These are phyloP conservation scores for Trametes gibbosa DNA, from an alignment of 768 basidiomycete species.

Conservation along the genomic window DNA sequence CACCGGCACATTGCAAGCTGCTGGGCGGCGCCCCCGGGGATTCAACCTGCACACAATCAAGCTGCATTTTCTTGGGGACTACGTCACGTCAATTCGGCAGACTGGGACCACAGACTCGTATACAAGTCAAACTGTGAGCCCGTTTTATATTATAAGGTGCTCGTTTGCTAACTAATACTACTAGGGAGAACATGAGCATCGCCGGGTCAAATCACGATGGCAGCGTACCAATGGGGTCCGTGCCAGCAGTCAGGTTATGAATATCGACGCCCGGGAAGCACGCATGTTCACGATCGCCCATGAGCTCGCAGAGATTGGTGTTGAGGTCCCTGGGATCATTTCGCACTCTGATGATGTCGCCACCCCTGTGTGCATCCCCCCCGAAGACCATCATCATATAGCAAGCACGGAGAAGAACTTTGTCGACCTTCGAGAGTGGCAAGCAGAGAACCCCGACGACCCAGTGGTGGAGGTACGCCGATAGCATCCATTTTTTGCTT, in stretches of 20 bases:
- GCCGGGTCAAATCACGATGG: constrained; percentile 30
- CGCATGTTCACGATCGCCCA: constrained; percentile 2
- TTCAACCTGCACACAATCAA: constrained; percentile 38
- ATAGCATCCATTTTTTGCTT: no score
- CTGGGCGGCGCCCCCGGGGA: not conserved
- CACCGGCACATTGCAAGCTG: no score
- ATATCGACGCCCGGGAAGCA: constrained; percentile 21
- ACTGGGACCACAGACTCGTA: constrained; percentile 38
- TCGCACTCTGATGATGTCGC: not conserved
- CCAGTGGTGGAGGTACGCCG: constrained; percentile 16
- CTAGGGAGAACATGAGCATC: constrained; percentile 37
- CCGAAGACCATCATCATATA: not conserved
- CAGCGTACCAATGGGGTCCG: constrained; percentile 26
- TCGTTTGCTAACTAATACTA: not conserved
- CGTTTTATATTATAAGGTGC: not conserved
- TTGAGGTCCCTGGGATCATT: not conserved
- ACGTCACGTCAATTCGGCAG: constrained; percentile 23
- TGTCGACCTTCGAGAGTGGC: constrained; percentile 6
- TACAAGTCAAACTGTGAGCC: constrained; percentile 31
- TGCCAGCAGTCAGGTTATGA: constrained; percentile 20
- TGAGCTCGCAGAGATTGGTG: not conserved
- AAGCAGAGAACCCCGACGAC: constrained; percentile 7
- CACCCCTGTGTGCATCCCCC: not conserved
- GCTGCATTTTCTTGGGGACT: constrained; percentile 37
- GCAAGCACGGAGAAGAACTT: not conserved